Conservation (phyloP, 75 land plant species). For the Cunninghamia lanceolata region DNA sequence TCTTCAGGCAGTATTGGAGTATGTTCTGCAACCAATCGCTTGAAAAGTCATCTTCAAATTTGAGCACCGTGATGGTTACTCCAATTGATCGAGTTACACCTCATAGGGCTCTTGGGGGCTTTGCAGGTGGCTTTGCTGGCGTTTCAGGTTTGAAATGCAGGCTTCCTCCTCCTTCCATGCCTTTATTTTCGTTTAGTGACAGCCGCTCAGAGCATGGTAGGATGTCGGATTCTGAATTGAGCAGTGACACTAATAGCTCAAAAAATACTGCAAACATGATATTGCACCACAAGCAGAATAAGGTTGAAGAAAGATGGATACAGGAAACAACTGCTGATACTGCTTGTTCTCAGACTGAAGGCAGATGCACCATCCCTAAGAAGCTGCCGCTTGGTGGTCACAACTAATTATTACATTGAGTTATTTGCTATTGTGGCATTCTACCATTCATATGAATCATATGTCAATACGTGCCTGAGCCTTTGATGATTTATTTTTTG, state of each 20-base stretch:
- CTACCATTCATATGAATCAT: background rate
- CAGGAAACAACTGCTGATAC: background rate
- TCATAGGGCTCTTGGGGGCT: conserved; percentile 16
- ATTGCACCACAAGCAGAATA: background rate
- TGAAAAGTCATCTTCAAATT: background rate
- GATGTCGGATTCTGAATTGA: conserved; percentile 8
- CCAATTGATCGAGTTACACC: conserved; percentile 2
- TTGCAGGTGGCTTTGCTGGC: conserved; percentile 17
- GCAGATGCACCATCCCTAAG: background rate
- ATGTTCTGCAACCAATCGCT: background rate
- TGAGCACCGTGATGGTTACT: conserved; percentile 1
- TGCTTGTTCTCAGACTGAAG: conserved; percentile 4
- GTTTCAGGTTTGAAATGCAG: conserved; percentile 17
- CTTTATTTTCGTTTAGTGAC: conserved; percentile 4
- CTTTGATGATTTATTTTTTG: background rate
- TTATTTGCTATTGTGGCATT: background rate
- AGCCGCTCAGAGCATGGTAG: background rate
- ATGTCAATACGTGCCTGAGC: background rate
- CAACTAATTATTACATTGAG: background rate
- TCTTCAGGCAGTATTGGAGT: conserved; percentile 6
- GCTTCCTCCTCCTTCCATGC: background rate
- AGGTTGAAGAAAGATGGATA: background rate
- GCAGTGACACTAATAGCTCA: background rate
- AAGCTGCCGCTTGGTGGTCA: background rate
- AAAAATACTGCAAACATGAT: background rate